Evolutionary conservation across 352 stramenopile genomes (phyloP), one percentile per base, ranked within the genome.

Genomic region (Phytophthora constricta): DNA sequence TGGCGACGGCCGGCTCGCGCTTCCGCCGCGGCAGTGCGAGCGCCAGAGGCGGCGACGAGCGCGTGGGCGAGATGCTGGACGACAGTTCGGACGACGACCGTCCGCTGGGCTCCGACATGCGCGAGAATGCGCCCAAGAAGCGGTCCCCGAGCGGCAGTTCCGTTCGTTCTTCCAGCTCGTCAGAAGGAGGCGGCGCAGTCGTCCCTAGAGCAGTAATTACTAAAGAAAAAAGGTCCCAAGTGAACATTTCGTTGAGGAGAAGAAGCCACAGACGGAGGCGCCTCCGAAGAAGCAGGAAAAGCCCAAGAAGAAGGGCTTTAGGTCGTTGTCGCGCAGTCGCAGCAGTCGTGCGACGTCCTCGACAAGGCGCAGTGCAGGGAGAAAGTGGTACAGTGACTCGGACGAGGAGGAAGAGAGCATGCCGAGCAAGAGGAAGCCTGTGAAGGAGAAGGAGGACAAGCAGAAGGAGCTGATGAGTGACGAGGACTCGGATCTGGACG

Each of bases 331-430:
- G 5, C 47, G 65, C 1, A 70, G 51, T 13, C 47, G 65, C 1
- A 70, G 51, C 20, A 70, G 49, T 34, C 70, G 70, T 17, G 59
- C 31, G 26, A 26, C 60, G 26, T 60, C 55, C 4, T 66, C 49
- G 4, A 71, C 48, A 14, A 84, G 75, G 65, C 75, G 62, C 47
- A 59, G 43, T 5, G 47, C 55, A 2, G 72, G 64, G 1, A 65
- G 63, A 39, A 88, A 86, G 47, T 86, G 77, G 79, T 88, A 83
- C 70, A 86, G 67, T 22, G 78, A 82, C 42, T 80, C 77, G 42
- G 80, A 86, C 3, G 79, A 82, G 42, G 70, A 80, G 2, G 69
- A 80, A 1, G 66, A 72, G 3, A 51, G 69, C 2, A 4, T 19
- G n/a, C 33, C 41, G n/a, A 53, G 16, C 5, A 60, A 65, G 17